Evolutionary conservation across 2,329 filamentous ascomycete genomes (phyloP).

Genomic region (Paecilomyces niveus): DNA sequence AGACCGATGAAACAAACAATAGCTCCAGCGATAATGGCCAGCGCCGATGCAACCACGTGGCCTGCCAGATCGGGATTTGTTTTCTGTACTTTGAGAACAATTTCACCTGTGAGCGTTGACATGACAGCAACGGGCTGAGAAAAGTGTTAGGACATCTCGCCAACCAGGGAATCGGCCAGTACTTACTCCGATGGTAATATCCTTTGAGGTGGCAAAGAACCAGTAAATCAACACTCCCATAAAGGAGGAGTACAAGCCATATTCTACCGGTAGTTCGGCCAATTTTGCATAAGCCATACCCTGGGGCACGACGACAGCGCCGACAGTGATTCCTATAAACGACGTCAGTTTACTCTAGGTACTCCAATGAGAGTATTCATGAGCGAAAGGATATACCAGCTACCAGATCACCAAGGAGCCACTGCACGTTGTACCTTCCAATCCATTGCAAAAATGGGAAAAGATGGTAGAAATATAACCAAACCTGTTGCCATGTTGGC

Average conservation of each 20-base stretch:
- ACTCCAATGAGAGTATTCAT: not conserved
- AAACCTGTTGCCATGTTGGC: constrained; percentile 51
- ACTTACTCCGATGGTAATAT: constrained; percentile 90
- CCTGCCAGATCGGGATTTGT: constrained; percentile 48
- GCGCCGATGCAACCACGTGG: constrained; percentile 66
- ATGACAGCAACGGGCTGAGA: constrained; percentile 82
- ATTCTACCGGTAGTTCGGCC: constrained; percentile 72
- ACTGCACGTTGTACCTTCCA: constrained; percentile 75
- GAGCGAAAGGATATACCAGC: constrained; percentile 54
- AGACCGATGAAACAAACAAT: constrained; percentile 76
- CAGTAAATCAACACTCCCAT: constrained; percentile 93
- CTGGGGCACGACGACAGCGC: constrained; percentile 83
- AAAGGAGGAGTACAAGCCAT: constrained; percentile 89
- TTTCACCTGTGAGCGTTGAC: constrained; percentile 80
- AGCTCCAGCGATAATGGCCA: constrained; percentile 69
- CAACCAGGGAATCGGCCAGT: constrained; percentile 1
- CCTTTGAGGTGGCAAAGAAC: constrained; percentile 97
- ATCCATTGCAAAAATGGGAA: constrained; percentile 95
- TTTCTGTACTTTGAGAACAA: constrained; percentile 59
- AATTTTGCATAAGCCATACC: constrained; percentile 91
- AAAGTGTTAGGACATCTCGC: constrained; percentile 7
- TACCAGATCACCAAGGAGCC: constrained; percentile 82
- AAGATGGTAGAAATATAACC: constrained; percentile 59
- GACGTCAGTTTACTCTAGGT: constrained; percentile 3
- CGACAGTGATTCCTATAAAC: constrained; percentile 57